phyloP scores from a whole-genome alignment of 2,329 filamentous ascomycete genomes.

The Alternaria ventricosa region DNA sequence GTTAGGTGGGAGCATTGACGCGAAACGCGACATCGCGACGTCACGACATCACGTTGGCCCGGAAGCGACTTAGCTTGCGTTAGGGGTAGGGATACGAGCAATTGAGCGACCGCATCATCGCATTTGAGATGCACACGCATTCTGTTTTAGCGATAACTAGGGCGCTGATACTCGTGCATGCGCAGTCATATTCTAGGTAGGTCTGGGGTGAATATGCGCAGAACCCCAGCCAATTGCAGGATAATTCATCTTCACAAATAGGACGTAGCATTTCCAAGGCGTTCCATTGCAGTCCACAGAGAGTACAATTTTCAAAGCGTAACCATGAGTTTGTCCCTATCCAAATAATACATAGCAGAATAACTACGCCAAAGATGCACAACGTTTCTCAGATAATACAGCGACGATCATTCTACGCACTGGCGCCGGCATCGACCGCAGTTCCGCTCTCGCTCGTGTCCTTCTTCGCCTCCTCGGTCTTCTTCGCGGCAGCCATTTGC shows the following conservation, averaged over 20 bases:
- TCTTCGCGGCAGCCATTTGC: constrained; percentile 61
- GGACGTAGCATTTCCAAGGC: neutral
- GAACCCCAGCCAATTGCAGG: neutral
- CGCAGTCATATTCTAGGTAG: neutral
- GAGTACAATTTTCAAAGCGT: neutral
- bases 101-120: neutral
- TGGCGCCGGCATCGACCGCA: constrained; percentile 38
- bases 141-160: neutral
- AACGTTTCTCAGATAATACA: neutral
- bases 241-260: neutral
- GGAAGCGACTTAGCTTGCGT: constrained; percentile 13
- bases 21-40: constrained; percentile 27
- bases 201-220: neutral
- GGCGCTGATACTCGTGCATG: neutral
- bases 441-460: constrained; percentile 50
- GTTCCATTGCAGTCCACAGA: neutral
- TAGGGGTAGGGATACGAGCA: neutral
- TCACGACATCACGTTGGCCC: constrained; percentile 12
- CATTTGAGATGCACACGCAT: neutral
- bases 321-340: neutral
- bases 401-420: constrained; percentile 23
- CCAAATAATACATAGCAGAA: constrained; percentile 15
- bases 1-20: constrained; percentile 20
- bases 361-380: constrained; percentile 9
- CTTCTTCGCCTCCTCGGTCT: constrained; percentile 53